Percentiles rank a stretch among this genome's conserved stretches.
Evolutionary conservation across 306 rosid genomes (phyloP).

Genomic region (Casuarina glauca): DNA sequence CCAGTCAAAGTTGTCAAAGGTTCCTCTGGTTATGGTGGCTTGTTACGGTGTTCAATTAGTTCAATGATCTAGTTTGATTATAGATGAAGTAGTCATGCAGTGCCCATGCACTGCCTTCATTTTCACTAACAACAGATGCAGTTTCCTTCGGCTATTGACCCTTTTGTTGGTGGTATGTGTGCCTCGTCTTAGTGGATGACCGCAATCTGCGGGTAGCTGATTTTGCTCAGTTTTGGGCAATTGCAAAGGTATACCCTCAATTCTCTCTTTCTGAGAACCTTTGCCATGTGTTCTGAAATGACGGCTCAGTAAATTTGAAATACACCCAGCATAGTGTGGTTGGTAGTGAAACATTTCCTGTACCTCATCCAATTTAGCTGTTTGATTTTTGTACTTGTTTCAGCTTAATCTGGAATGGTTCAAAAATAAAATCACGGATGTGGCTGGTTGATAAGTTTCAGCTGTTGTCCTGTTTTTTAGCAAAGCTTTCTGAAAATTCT

Average conservation of each 20-base stretch:
- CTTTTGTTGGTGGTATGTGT: constrained; percentile 98
- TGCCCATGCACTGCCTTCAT: constrained; percentile 89
- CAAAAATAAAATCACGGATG: not conserved
- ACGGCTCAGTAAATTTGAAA: constrained; percentile 48
- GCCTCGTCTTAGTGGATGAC: constrained; percentile 99
- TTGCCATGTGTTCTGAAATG: constrained; percentile 77
- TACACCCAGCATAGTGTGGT: constrained; percentile 33
- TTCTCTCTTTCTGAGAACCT: constrained; percentile 74
- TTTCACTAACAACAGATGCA: constrained; percentile 94
- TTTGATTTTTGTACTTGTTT: not conserved
- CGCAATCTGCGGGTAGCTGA: constrained; percentile 99
- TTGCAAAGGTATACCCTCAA: constrained; percentile 93
- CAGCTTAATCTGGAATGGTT: constrained; percentile 5
- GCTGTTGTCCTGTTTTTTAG: not conserved
- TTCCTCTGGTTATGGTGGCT: constrained; percentile 43
- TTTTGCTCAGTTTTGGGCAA: constrained; percentile 99
- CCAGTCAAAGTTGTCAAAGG: constrained; percentile 24
- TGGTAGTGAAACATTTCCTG: constrained; percentile 29
- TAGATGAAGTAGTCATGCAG: constrained; percentile 79
- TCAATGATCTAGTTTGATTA: constrained; percentile 63
- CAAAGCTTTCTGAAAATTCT: not conserved
- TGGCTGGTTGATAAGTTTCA: not conserved
- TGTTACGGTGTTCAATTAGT: constrained; percentile 42
- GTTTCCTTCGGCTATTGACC: constrained; percentile 96
- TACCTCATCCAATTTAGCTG: constrained; percentile 24